Evolutionary conservation across 2,329 filamentous ascomycete species (phyloP).

Genomic region (Ceratocystis huliohia): DNA sequence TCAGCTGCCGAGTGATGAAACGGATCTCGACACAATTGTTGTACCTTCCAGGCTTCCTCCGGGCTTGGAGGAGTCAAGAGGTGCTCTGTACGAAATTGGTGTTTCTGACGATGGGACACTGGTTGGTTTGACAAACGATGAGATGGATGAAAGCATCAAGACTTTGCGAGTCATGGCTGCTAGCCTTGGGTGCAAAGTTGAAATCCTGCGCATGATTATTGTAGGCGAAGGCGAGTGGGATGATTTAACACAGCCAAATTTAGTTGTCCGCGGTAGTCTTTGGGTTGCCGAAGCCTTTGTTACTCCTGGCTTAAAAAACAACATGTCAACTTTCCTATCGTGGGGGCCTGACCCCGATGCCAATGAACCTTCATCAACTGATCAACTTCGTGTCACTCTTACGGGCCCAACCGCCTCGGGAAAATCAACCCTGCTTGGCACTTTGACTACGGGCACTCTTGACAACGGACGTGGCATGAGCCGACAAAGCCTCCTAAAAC

Average conservation of each 20-base stretch:
- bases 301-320: constrained; percentile 47
- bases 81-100: constrained; percentile 90
- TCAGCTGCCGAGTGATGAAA: constrained; percentile 53
- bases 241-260: constrained; percentile 24
- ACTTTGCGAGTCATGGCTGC: constrained; percentile 85
- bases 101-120: constrained; percentile 90
- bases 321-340: constrained; percentile 2
- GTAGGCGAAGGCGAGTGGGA: constrained; percentile 74
- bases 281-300: constrained; percentile 86
- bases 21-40: constrained; percentile 35
- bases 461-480: constrained; percentile 91
- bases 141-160: constrained; percentile 78
- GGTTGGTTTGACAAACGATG: constrained; percentile 75
- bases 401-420: constrained; percentile 83
- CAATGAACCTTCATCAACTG: constrained; percentile 36
- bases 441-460: constrained; percentile 70
- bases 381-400: constrained; percentile 76
- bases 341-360: constrained; percentile 9
- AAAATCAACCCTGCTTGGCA: constrained; percentile 83
- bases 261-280: constrained; percentile 37
- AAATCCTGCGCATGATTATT: constrained; percentile 66
- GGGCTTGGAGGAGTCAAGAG: constrained; percentile 82
- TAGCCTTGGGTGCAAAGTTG: constrained; percentile 74
- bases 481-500: constrained; percentile 74
- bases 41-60: constrained; percentile 50